A percentile compares a stretch with the other conserved stretches of the same genome.
Evolutionary conservation across 257 asterid species (phyloP).

Genomic region (Penstemon eatonii): DNA sequence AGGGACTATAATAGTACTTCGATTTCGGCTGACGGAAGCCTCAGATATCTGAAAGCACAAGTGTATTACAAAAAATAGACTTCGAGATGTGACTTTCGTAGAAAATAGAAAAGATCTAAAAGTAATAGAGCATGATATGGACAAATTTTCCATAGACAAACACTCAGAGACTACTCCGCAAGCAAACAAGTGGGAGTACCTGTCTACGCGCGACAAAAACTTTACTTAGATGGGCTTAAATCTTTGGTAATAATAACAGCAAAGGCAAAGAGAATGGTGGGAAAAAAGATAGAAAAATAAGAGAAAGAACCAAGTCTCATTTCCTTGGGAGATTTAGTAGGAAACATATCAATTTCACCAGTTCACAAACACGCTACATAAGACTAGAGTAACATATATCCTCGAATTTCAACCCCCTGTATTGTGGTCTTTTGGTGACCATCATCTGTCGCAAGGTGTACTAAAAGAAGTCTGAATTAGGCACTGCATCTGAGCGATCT

Average conservation of each 20-base stretch:
- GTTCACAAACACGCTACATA: background rate
- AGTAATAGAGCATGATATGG: background rate
- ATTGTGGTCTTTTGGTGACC: background rate
- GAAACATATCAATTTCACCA: background rate
- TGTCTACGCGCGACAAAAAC: slow-evolving; percentile 16
- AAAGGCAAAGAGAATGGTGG: background rate
- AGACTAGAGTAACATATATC: too few species aligned
- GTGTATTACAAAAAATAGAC: slow-evolving; percentile 22
- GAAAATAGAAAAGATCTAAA: background rate
- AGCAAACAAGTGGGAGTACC: slow-evolving; percentile 4
- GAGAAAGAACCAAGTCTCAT: background rate
- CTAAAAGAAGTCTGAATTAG: background rate
- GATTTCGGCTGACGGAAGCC: slow-evolving; percentile 96
- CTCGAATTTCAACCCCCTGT: too few species aligned
- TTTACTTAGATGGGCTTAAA: slow-evolving; percentile 20
- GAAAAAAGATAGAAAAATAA: slow-evolving; percentile 5
- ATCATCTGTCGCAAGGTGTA: background rate
- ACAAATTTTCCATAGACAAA: slow-evolving; percentile 1
- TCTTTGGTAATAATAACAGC: slow-evolving; percentile 4
- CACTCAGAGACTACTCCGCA: background rate
- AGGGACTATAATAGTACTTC: slow-evolving; percentile 99
- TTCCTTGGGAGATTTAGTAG: too few species aligned
- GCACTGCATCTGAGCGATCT: background rate
- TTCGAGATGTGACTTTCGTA: slow-evolving; percentile 10
- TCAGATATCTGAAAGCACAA: slow-evolving; percentile 76